phyloP scores from a whole-genome alignment of 1,284 basidiomycete genomes.

The Phenoliferia sp. region DNA sequence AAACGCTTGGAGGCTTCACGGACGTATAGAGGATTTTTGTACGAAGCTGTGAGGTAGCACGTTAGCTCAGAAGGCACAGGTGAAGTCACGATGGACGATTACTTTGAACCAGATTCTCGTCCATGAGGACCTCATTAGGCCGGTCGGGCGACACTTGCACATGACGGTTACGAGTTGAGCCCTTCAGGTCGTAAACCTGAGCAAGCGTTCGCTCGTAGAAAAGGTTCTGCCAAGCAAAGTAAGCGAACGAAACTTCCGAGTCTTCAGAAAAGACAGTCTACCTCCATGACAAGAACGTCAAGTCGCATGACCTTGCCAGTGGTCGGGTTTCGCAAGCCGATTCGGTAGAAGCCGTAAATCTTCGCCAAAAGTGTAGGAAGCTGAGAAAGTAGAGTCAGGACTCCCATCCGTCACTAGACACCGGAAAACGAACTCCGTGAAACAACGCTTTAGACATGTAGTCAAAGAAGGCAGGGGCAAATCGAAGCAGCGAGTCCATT shows the following conservation, averaged over 20 bases:
- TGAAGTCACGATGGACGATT: constrained; percentile 44
- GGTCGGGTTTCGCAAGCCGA: constrained; percentile 81
- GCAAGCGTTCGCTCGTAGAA: constrained; percentile 68
- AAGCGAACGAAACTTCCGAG: not conserved
- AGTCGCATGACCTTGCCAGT: constrained; percentile 78
- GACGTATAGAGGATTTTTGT: constrained; percentile 75
- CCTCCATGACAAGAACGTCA: constrained; percentile 92
- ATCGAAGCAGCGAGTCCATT: constrained; percentile 90
- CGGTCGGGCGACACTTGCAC: constrained; percentile 77
- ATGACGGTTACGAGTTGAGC: constrained; percentile 76
- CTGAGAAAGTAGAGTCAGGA: constrained; percentile 43
- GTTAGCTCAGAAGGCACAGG: constrained; percentile 51
- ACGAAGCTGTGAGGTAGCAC: constrained; percentile 30
- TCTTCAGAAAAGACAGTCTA: not conserved
- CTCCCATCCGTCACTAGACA: not conserved
- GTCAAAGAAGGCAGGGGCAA: constrained; percentile 95
- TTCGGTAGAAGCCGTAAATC: constrained; percentile 94
- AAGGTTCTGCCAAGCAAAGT: constrained; percentile 55
- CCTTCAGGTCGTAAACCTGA: constrained; percentile 92
- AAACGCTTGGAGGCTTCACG: constrained; percentile 94
- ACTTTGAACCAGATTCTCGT: constrained; percentile 57
- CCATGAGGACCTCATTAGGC: constrained; percentile 86
- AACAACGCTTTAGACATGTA: constrained; percentile 77
- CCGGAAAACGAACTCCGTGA: constrained; percentile 17
- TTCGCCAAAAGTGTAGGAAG: constrained; percentile 92